Base-by-base conservation (phyloP, 495 filamentous ascomycete species). In the Darksidea phi region DNA sequence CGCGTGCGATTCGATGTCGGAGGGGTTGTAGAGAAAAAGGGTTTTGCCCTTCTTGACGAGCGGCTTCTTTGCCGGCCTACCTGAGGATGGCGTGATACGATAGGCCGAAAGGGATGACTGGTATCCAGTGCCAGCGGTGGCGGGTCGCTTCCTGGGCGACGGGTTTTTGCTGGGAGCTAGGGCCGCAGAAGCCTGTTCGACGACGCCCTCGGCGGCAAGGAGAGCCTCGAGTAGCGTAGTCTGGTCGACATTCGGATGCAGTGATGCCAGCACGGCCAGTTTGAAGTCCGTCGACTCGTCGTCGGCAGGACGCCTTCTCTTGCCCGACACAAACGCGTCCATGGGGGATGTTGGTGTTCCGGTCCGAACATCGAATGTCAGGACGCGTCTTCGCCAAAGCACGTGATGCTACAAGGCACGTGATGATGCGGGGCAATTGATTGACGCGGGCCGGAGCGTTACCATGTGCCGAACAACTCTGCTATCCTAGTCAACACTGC, bases 201-300 rank as follows among this genome's bases (percentile, higher is more conserved):
- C 87, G 2, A 86, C 90, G 7, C 93, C 93, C 15, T 92, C 81
- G 53, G 86, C 82, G 0, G 84, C 84, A 0, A 96, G 75, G 0
- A 97, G 82, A 11, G 89, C 73, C 63, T 97, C 93, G 0, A 97
- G 79, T 0, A 96, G 79, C 1, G 78, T 72, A 20, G 84, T 80
- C 56, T 89, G 83, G 45, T 84, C 78, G 2, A 84, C 57, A 4
- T 75, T 58, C 0, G 88, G 84, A 64, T 89, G 80, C 1, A 97
- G 80, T 0, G 94, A 97, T 1, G 85, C 78, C 6, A 97, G 79
- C 0, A 91, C 80, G 1, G 91, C 91, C 2, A 97, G 74, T 69
- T 96, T 97, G 63, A 94, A 74, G 67, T 97, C 93, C 0, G 93
- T 97, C 3, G 88, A 86, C 18, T 92, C 88, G 15, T 90, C 83